Evolutionary conservation across 2,329 filamentous ascomycete species (phyloP).

Genomic region (Claviceps sp.): DNA sequence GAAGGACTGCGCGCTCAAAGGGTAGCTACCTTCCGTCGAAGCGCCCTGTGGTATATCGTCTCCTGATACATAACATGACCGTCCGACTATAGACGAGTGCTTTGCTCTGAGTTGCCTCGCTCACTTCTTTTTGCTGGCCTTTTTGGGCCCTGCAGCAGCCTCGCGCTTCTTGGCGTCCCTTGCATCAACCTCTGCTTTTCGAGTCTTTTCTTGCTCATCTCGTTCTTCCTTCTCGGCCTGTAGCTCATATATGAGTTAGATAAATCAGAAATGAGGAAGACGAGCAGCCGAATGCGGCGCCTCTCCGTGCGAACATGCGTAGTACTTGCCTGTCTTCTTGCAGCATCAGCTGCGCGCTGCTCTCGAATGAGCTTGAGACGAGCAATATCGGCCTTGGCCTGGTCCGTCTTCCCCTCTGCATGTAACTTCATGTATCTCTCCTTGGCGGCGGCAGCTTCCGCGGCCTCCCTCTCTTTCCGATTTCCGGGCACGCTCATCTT

Average conservation of each 20-base stretch:
- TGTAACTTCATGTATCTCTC: constrained; percentile 87
- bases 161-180: constrained; percentile 43
- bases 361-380: constrained; percentile 70
- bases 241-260: constrained; percentile 11
- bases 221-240: constrained; percentile 46
- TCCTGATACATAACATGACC: background rate
- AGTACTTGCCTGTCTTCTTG: constrained; percentile 56
- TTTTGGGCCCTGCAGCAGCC: constrained; percentile 36
- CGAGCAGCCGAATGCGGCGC: background rate
- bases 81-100: background rate
- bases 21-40: background rate
- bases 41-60: background rate
- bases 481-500: constrained; percentile 35
- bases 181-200: constrained; percentile 37
- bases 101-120: constrained; percentile 9
- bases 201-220: constrained; percentile 36
- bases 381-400: constrained; percentile 80
- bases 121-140: constrained; percentile 34
- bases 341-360: constrained; percentile 72
- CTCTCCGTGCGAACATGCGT: background rate
- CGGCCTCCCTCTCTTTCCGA: constrained; percentile 52
- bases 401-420: constrained; percentile 90
- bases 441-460: constrained; percentile 77
- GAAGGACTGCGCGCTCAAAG: background rate
- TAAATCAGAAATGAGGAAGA: background rate